These are phyloP conservation scores for Amaranthus palmeri DNA, from an alignment of 148 eudicot species.

Conservation along the genomic window DNA sequence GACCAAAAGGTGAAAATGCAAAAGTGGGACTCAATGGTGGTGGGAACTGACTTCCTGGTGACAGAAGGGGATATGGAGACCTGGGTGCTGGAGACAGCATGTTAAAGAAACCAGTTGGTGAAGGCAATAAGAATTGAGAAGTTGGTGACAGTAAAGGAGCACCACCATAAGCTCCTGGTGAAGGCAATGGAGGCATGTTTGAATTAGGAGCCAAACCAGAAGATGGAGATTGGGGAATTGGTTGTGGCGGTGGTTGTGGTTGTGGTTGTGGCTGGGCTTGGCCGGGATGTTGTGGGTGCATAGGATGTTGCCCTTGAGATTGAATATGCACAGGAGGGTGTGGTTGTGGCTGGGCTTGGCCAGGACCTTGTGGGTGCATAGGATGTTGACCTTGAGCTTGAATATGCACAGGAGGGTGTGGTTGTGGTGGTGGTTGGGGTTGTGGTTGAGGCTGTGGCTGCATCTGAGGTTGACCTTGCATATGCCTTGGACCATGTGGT, in stretches of 20 bases:
- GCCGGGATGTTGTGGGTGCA: no score
- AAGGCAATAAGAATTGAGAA: constrained; percentile 66
- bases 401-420: constrained; percentile 3
- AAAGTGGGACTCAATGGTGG: constrained; percentile 74
- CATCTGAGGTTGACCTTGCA: constrained; percentile 27
- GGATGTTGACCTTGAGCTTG: constrained; percentile 27
- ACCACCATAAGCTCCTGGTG: constrained; percentile 49
- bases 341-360: constrained; percentile 34
- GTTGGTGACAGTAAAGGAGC: constrained; percentile 63
- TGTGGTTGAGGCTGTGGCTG: constrained; percentile 12
- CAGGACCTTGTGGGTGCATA: constrained; percentile 24
- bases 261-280: no score
- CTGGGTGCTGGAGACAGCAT: constrained; percentile 66
- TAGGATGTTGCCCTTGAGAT: no score
- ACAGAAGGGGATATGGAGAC: constrained; percentile 74
- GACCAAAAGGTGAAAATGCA: constrained; percentile 55
- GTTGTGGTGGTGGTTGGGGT: no score
- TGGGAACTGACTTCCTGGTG: constrained; percentile 69
- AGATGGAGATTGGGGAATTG: constrained; percentile 12
- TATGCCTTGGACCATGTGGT: constrained; percentile 20
- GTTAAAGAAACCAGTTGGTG: constrained; percentile 62
- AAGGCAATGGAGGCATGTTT: constrained; percentile 40
- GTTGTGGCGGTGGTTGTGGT: no score
- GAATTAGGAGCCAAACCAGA: constrained; percentile 50
- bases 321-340: no score